These are phyloP conservation scores for Trichosporon ovoides DNA, from an alignment of 1,284 basidiomycete species.

Conservation along the genomic window DNA sequence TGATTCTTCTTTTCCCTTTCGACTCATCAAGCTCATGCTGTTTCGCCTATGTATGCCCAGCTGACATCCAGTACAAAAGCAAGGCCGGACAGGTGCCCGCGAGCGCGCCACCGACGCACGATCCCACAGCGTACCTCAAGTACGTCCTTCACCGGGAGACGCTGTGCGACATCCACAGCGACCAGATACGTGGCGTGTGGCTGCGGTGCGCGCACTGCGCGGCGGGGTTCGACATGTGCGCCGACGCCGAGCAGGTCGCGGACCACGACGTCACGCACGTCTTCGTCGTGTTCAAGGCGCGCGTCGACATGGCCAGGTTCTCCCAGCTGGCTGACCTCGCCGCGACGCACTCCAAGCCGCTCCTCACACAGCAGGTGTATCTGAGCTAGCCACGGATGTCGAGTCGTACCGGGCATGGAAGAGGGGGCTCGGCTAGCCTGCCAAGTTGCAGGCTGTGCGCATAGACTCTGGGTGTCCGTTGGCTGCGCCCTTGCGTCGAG, in stretches of 20 bases:
- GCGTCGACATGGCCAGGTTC: constrained; percentile 53
- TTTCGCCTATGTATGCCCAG: constrained; percentile 28
- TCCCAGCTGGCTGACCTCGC: constrained; percentile 36
- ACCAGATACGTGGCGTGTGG: constrained; percentile 70
- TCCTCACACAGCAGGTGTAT: constrained; percentile 40
- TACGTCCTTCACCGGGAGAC: constrained; percentile 58
- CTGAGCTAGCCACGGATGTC: constrained; percentile 4
- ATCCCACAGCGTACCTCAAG: constrained; percentile 62
- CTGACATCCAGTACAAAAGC: constrained; percentile 50
- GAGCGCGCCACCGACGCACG: constrained; percentile 54
- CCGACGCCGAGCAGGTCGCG: constrained; percentile 67
- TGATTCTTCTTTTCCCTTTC: background rate
- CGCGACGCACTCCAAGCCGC: constrained; percentile 35
- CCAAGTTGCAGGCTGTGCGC: no score
- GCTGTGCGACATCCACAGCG: constrained; percentile 46
- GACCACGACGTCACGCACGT: constrained; percentile 73
- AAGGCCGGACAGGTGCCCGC: constrained; percentile 58
- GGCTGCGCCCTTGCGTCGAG: no score
- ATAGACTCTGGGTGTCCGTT: no score
- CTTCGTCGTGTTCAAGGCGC: constrained; percentile 78
- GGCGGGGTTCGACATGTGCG: constrained; percentile 65
- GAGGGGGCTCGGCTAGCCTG: no score
- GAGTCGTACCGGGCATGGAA: no score
- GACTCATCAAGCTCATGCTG: no score
- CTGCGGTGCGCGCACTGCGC: constrained; percentile 80